These are phyloP conservation scores for Kitagawia praeruptora DNA, from an alignment of 129 eudicot genomes.

Conservation along the genomic window DNA sequence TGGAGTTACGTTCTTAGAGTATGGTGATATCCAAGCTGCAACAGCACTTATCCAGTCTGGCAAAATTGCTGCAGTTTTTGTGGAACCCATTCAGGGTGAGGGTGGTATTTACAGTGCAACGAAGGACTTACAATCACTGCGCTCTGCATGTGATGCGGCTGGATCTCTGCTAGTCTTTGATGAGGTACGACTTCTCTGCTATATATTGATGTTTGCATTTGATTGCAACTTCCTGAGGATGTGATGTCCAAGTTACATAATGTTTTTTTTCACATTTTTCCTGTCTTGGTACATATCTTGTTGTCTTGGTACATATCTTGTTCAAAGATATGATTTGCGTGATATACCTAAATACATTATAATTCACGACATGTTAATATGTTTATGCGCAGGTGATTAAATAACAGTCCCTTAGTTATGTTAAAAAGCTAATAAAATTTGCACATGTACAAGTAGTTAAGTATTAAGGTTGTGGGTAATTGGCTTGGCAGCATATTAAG, in stretches of 20 bases:
- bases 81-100: constrained; percentile 93
- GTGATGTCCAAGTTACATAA: neutral
- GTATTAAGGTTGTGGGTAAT: neutral
- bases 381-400: neutral
- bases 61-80: constrained; percentile 76
- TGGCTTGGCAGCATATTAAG: neutral
- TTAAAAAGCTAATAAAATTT: too few relatives aligned
- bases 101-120: constrained; percentile 84
- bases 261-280: neutral
- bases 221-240: neutral
- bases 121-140: constrained; percentile 60
- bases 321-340: too few relatives aligned
- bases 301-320: too few relatives aligned
- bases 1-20: constrained; percentile 67
- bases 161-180: constrained; percentile 72
- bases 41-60: constrained; percentile 51
- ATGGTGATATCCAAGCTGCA: constrained; percentile 58
- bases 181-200: constrained; percentile 35
- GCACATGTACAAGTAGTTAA: neutral
- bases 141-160: constrained; percentile 60
- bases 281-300: too few relatives aligned
- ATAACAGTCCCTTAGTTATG: neutral
- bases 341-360: too few relatives aligned
- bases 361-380: neutral
- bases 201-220: neutral